These are phyloP conservation scores for Trichoderma sp. DNA, from an alignment of 2,329 filamentous ascomycete genomes.

Conservation along the genomic window DNA sequence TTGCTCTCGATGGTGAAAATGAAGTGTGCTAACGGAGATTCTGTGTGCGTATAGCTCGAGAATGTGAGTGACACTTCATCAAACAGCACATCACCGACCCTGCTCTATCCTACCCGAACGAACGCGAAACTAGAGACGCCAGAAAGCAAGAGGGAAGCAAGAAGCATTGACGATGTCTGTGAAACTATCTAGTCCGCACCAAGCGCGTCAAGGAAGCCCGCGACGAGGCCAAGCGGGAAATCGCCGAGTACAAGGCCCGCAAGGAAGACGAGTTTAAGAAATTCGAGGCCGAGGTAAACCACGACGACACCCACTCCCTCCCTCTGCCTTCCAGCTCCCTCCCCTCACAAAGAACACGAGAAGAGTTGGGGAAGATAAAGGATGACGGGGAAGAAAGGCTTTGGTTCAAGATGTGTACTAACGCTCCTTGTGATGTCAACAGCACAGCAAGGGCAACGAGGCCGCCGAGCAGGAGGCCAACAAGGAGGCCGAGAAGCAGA, in stretches of 20 bases:
- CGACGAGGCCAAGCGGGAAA: slow-evolving; percentile 96
- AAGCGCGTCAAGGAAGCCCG: slow-evolving; percentile 97
- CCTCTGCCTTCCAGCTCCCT: no score
- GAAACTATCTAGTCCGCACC: slow-evolving; percentile 64
- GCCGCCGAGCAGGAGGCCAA: slow-evolving; percentile 79
- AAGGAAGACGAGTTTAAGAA: slow-evolving; percentile 96
- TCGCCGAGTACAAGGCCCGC: slow-evolving; percentile 83
- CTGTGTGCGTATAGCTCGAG: slow-evolving; percentile 64
- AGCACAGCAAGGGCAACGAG: slow-evolving; percentile 92
- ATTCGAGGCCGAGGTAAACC: slow-evolving; percentile 72
- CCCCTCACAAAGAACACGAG: no score
- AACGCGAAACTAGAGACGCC: no score
- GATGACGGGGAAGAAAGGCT: no score
- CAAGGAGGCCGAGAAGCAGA: slow-evolving; percentile 73
- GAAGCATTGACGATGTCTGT: neutral
- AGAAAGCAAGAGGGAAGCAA: neutral
- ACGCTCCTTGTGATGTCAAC: neutral
- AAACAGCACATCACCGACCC: no score
- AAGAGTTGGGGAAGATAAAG: no score
- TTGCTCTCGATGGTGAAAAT: neutral
- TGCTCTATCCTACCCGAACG: neutral
- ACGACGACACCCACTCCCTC: slow-evolving; percentile 30
- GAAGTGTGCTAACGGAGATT: neutral
- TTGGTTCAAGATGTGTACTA: no score
- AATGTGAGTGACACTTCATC: slow-evolving; percentile 66